Evolutionary conservation across 2,329 filamentous ascomycete genomes (phyloP).

Genomic region (Hysterium pulicare): DNA sequence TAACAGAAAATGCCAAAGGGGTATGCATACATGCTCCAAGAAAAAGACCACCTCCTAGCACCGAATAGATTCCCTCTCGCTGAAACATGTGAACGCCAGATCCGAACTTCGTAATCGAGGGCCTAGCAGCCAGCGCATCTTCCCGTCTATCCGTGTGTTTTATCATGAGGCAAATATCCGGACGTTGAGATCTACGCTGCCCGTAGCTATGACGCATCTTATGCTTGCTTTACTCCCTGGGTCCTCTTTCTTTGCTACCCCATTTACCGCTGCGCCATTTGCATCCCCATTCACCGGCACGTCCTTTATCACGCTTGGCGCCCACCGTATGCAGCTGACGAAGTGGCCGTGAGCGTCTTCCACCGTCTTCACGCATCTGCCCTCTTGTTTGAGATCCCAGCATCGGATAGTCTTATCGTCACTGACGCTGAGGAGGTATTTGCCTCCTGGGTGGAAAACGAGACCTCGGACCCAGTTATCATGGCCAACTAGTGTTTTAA

Average conservation of each 20-base stretch:
- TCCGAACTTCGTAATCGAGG: too few species aligned
- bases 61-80: neutral
- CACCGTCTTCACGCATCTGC: slow-evolving; percentile 81
- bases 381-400: slow-evolving; percentile 90
- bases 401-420: slow-evolving; percentile 92
- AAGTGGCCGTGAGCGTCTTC: slow-evolving; percentile 78
- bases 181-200: slow-evolving; percentile 77
- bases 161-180: slow-evolving; percentile 67
- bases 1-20: neutral
- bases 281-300: slow-evolving; percentile 39
- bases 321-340: slow-evolving; percentile 83
- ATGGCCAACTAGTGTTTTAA: slow-evolving; percentile 82
- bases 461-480: slow-evolving; percentile 91
- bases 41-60: neutral
- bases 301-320: slow-evolving; percentile 69
- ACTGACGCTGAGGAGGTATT: slow-evolving; percentile 78
- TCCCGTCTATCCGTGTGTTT: neutral
- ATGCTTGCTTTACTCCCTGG: slow-evolving; percentile 60
- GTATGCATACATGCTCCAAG: neutral
- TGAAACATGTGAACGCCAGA: neutral
- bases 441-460: slow-evolving; percentile 87
- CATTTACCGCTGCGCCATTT: slow-evolving; percentile 44
- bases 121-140: too few species aligned
- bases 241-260: slow-evolving; percentile 49
- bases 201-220: slow-evolving; percentile 81